Evolutionary conservation across 192 early-diverging fungal genomes (phyloP).

Genomic region (Backusella tuberculispora): DNA sequence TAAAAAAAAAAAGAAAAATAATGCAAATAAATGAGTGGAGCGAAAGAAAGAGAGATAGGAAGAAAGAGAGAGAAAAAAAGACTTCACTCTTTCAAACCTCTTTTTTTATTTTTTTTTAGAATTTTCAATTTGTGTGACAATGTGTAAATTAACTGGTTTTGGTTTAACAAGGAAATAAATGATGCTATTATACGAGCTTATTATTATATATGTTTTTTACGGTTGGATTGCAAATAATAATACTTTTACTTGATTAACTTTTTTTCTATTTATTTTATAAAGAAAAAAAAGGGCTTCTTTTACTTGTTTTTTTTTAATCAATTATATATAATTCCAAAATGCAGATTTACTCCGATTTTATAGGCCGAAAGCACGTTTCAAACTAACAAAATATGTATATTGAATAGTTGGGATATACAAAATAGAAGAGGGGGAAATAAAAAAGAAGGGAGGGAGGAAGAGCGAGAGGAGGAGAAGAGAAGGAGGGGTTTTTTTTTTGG

Average conservation of each 20-base stretch:
- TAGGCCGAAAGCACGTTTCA: background rate
- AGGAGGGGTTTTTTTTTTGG: too few relatives aligned
- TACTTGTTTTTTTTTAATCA: background rate
- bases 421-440: background rate
- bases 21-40: background rate
- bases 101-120: background rate
- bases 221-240: too few relatives aligned
- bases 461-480: constrained; percentile 12
- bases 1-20: background rate
- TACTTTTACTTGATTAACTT: too few relatives aligned
- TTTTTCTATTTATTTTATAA: too few relatives aligned
- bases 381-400: constrained; percentile 1
- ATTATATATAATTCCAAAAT: background rate
- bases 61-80: background rate
- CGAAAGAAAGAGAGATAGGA: background rate
- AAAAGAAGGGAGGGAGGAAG: background rate
- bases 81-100: background rate
- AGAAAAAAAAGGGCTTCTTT: background rate
- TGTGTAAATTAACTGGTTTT: background rate
- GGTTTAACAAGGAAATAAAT: background rate
- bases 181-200: too few relatives aligned
- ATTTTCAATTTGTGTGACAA: constrained; percentile 12
- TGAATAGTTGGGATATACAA: background rate
- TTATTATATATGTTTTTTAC: too few relatives aligned
- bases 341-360: constrained; percentile 10